Evolutionary conservation across 2,329 filamentous ascomycete species (phyloP), one percentile per base, ranked within the genome.

Genomic region (Epichloe gansuensis): DNA sequence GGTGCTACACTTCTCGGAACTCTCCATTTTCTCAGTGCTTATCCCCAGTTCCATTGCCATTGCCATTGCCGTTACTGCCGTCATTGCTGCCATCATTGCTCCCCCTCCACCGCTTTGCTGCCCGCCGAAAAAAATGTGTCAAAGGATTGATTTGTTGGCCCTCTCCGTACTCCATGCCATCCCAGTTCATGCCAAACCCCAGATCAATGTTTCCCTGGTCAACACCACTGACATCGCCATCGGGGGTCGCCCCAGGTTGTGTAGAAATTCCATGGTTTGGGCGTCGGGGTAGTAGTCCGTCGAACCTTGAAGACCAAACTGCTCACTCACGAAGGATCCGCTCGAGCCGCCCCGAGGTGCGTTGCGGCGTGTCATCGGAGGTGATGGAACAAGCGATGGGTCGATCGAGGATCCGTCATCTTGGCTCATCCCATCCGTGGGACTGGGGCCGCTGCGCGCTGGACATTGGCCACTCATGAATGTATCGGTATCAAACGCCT

Each of bases 51-150:
- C 50, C 28, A 34, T n/a, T 34, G 15, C 44, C 37, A 13, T 4
- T 42, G 13, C 50, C 25, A 31, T 45, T 31, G 23, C 43, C 43
- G 31, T 3, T 35, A 13, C 41, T 38, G 17, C 43, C 44, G 15
- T 39, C 39, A 25, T 43, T 42, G 28, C 31, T 61, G 12, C 64
- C 64, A 34, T 60, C 61, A 5, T 64, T 63, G 15, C 57, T 56
- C 1, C 57, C 43, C 60, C 59, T 25, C 57, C 60, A 11, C 69
- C 66, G 15, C 61, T 61, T 50, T 65, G 65, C 57, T 76, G 75
- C 0, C 76, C 77, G 1, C 83, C 82, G 63, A 86, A 86, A 69
- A 86, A 63, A 88, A 88, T 0, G 81, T 81, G 62, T 87, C 84
- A 66, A 88, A 0, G 83, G 76, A 54, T 86, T 79, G 61, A 86